Evolutionary conservation across 805 yeast genomes (phyloP).

Genomic region (Hanseniaspora valbyensis): DNA sequence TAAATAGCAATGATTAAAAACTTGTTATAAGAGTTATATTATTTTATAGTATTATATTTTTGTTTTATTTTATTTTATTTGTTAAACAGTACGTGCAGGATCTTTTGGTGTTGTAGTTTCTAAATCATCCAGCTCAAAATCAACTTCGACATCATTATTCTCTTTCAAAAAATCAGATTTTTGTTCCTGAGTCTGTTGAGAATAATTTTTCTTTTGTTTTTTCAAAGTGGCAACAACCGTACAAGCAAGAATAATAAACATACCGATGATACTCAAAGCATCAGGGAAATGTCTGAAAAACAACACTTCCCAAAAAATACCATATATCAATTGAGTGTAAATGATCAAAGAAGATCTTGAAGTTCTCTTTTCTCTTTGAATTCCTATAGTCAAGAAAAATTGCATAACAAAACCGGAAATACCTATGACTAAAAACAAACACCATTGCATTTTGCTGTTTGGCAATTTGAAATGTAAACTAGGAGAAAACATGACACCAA

Average conservation of each 20-base stretch:
- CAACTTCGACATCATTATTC: background rate
- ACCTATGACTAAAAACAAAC: constrained; percentile 50
- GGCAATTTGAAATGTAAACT: constrained; percentile 52
- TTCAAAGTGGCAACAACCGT: constrained; percentile 48
- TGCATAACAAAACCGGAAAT: constrained; percentile 76
- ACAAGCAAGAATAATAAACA: constrained; percentile 51
- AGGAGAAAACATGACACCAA: constrained; percentile 46
- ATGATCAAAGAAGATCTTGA: constrained; percentile 63
- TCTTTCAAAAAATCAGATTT: background rate
- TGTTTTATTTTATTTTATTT: no score
- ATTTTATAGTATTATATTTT: no score
- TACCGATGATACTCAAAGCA: constrained; percentile 57
- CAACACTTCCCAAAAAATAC: constrained; percentile 60
- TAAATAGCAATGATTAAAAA: no score
- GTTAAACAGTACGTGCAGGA: no score
- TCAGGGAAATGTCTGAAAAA: constrained; percentile 69
- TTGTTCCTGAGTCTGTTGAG: background rate
- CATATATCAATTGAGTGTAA: constrained; percentile 69
- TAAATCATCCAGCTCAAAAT: constrained; percentile 8
- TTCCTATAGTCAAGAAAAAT: constrained; percentile 64
- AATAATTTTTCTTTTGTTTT: background rate
- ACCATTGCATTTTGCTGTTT: constrained; percentile 53
- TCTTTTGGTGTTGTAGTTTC: no score
- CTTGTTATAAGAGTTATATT: no score
- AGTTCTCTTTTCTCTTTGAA: constrained; percentile 66